phyloP scores from a whole-genome alignment of 192 early-diverging fungal species.

The Linnemannia schmuckeri region DNA sequence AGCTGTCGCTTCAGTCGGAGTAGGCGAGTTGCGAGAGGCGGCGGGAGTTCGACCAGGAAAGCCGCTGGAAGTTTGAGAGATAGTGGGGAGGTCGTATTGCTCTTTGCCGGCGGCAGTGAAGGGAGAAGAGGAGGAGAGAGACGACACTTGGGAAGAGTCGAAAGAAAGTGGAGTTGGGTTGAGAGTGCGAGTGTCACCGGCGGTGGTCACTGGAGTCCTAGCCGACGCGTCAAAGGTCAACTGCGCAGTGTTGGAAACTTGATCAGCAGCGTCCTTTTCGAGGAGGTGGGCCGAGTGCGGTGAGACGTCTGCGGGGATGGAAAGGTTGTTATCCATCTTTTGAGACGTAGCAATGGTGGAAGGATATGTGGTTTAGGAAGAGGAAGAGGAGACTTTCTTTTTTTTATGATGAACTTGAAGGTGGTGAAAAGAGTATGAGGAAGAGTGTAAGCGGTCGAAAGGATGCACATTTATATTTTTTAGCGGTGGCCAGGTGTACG shows the following conservation, averaged over 20 bases:
- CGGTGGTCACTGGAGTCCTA: not conserved
- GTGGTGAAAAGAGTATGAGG: not conserved
- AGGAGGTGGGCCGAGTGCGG: not conserved
- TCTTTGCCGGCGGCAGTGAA: not conserved
- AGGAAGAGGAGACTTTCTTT: not conserved
- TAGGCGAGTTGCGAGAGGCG: not conserved
- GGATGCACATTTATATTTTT: not conserved
- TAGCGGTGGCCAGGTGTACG: not conserved
- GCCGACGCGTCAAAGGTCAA: slow-evolving; percentile 1
- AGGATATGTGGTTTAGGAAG: not conserved
- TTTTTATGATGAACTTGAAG: not conserved
- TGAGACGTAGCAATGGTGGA: not conserved
- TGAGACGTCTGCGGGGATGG: not conserved
- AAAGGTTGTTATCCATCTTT: not conserved
- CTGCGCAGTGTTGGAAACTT: slow-evolving; percentile 1
- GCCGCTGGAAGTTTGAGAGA: not conserved
- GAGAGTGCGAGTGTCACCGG: not conserved
- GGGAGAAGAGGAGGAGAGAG: not conserved
- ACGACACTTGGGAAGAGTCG: not conserved
- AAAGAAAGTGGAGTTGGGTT: not conserved
- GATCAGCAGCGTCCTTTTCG: not conserved
- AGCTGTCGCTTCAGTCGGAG: not conserved
- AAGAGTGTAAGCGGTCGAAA: not conserved
- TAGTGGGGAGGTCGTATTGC: not conserved
- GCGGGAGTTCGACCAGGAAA: no score